Percentiles rank a stretch among this genome's conserved stretches.
Evolutionary conservation across 768 basidiomycete genomes (phyloP).

Genomic region (Udeniomyces megalosporus): DNA sequence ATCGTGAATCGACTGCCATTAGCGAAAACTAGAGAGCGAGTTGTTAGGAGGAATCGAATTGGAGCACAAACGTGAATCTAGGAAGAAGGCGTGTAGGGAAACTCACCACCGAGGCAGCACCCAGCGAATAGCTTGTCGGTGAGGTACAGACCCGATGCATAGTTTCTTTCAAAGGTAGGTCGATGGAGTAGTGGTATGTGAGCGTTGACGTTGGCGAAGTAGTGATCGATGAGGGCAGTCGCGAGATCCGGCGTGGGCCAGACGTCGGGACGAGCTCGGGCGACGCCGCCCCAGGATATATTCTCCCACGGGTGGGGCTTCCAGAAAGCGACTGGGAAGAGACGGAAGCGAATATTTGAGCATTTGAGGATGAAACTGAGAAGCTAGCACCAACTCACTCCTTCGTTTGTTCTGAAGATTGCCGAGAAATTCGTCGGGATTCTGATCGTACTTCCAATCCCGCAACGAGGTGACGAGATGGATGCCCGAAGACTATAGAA

Average conservation of each 20-base stretch:
- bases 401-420: too few species aligned
- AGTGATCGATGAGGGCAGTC: constrained; percentile 41
- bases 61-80: too few species aligned
- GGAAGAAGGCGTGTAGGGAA: too few species aligned
- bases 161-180: constrained; percentile 44
- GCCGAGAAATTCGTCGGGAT: too few species aligned
- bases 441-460: constrained; percentile 8
- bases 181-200: constrained; percentile 54
- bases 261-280: constrained; percentile 24
- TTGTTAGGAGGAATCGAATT: too few species aligned
- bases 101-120: constrained; percentile 38
- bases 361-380: too few species aligned
- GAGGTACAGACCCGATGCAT: constrained; percentile 39
- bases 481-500: constrained; percentile 1
- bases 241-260: constrained; percentile 47
- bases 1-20: constrained; percentile 44
- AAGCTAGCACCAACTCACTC: too few species aligned
- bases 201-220: constrained; percentile 36
- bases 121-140: constrained; percentile 38
- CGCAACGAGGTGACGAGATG: not conserved
- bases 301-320: constrained; percentile 28
- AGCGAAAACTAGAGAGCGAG: constrained; percentile 38
- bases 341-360: not conserved
- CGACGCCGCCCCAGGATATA: constrained; percentile 15
- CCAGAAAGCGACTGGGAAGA: constrained; percentile 29